Percentiles rank a stretch among this genome's conserved stretches.
Conservation (phyloP, 495 filamentous ascomycete species). For the Paragyromitra xinjiangensis region DNA sequence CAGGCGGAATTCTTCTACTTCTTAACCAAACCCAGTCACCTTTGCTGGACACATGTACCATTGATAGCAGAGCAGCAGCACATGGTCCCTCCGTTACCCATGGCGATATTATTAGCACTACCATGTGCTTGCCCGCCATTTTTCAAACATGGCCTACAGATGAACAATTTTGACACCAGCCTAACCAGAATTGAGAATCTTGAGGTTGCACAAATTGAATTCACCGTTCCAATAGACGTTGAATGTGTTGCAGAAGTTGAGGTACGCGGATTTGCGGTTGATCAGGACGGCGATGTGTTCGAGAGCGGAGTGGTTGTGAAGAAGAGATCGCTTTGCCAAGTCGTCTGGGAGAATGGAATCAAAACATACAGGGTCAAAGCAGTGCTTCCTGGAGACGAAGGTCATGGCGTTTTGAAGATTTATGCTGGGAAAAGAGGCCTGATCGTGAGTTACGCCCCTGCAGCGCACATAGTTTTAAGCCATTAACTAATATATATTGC, state of each 20-base stretch:
- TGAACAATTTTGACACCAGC: conserved; percentile 92
- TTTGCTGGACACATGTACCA: conserved; percentile 95
- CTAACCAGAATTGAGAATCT: conserved; percentile 85
- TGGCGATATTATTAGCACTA: conserved; percentile 82
- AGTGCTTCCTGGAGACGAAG: conserved; percentile 87
- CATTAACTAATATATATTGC: conserved; percentile 41
- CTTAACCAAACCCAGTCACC: conserved; percentile 81
- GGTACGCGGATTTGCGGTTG: conserved; percentile 77
- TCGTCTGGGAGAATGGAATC: conserved; percentile 84
- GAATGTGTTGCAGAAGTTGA: conserved; percentile 96
- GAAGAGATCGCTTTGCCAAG: conserved; percentile 87
- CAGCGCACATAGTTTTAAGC: not conserved
- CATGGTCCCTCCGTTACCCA: conserved; percentile 84
- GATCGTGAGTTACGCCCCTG: conserved; percentile 65
- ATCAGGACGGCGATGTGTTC: conserved; percentile 89
- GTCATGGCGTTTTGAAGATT: conserved; percentile 86
- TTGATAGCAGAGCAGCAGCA: conserved; percentile 87
- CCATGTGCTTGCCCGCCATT: conserved; percentile 86
- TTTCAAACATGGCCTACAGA: conserved; percentile 79
- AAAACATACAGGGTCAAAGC: conserved; percentile 95
- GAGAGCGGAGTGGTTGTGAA: conserved; percentile 87
- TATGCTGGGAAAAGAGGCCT: conserved; percentile 93
- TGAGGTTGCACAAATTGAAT: conserved; percentile 88
- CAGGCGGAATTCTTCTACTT: conserved; percentile 90
- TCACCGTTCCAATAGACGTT: conserved; percentile 85